Evolutionary conservation across 306 rosid species (phyloP).

Genomic region (Astragalus membranaceus): DNA sequence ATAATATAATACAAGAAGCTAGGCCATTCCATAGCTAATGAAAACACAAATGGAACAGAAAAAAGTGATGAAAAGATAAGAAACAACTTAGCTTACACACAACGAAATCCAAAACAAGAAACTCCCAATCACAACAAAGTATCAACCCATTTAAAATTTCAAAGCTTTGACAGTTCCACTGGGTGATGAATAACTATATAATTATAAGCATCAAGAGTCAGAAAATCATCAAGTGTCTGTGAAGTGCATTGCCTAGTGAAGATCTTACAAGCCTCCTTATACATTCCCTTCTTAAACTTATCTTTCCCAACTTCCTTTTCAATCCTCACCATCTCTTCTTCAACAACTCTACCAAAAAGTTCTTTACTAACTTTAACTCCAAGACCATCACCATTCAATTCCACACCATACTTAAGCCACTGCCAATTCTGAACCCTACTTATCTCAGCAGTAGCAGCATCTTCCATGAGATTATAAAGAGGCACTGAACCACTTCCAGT

Average conservation of each 20-base stretch:
- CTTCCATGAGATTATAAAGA: constrained; percentile 94
- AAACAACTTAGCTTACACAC: not conserved
- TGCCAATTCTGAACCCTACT: constrained; percentile 98
- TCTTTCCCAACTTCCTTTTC: constrained; percentile 73
- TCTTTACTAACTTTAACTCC: constrained; percentile 63
- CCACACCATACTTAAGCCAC: constrained; percentile 82
- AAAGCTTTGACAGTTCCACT: constrained; percentile 42
- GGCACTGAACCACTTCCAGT: constrained; percentile 83
- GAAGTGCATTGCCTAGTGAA: constrained; percentile 77
- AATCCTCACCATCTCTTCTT: constrained; percentile 83
- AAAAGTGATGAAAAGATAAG: not conserved
- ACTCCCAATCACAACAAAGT: not conserved
- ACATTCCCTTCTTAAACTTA: constrained; percentile 63
- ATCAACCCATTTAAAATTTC: constrained; percentile 23
- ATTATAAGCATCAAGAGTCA: constrained; percentile 72
- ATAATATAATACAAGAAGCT: not conserved
- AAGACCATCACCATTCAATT: constrained; percentile 65
- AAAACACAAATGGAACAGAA: not conserved
- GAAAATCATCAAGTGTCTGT: constrained; percentile 65
- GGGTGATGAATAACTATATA: constrained; percentile 53
- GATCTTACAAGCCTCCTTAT: constrained; percentile 60
- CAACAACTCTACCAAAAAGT: constrained; percentile 72
- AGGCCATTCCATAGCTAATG: not conserved
- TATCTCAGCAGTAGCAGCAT: constrained; percentile 95
- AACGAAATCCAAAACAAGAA: constrained; percentile 6